phyloP scores from a whole-genome alignment of 1,139 yeast species.

The Insectozyma bohioensis region DNA sequence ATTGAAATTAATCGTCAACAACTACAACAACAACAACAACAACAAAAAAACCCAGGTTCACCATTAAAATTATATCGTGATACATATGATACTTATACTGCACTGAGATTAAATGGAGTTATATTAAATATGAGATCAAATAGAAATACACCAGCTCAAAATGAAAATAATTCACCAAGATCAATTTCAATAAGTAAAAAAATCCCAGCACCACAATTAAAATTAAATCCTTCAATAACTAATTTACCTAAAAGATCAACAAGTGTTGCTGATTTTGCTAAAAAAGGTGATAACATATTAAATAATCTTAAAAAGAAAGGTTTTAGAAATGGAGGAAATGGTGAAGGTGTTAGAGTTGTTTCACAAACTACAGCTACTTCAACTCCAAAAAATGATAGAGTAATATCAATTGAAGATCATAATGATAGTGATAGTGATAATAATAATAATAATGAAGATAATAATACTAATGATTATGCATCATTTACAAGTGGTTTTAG shows the following conservation, averaged over 20 bases:
- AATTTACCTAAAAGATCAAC: conserved; percentile 19
- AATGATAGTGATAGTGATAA: conserved; percentile 5
- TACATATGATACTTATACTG: conserved; percentile 44
- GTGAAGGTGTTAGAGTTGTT: conserved; percentile 9
- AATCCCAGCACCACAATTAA: conserved; percentile 6
- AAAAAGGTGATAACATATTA: conserved; percentile 35
- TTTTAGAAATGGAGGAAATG: conserved; percentile 13
- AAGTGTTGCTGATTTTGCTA: conserved; percentile 35
- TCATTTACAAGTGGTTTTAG: conserved; percentile 36
- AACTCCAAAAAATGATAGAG: conserved; percentile 29
- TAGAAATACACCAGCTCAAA: conserved; percentile 15
- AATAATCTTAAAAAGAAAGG: conserved; percentile 40
- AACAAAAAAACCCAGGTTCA: conserved; percentile 28
- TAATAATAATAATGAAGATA: too few species aligned
- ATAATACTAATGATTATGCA: conserved; percentile 29
- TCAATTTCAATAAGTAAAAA: not conserved
- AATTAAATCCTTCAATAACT: conserved; percentile 4
- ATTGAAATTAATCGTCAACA: too few species aligned
- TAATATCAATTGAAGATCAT: conserved; percentile 2
- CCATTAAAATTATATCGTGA: conserved; percentile 43
- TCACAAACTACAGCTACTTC: conserved; percentile 35
- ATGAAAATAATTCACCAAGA: not conserved
- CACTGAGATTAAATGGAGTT: conserved; percentile 34
- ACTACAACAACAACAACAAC: conserved; percentile 7
- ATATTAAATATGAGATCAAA: conserved; percentile 23